Evolutionary conservation across 2,329 filamentous ascomycete genomes (phyloP), one percentile per base, ranked within the genome.

Genomic region (Penicillium sp.): DNA sequence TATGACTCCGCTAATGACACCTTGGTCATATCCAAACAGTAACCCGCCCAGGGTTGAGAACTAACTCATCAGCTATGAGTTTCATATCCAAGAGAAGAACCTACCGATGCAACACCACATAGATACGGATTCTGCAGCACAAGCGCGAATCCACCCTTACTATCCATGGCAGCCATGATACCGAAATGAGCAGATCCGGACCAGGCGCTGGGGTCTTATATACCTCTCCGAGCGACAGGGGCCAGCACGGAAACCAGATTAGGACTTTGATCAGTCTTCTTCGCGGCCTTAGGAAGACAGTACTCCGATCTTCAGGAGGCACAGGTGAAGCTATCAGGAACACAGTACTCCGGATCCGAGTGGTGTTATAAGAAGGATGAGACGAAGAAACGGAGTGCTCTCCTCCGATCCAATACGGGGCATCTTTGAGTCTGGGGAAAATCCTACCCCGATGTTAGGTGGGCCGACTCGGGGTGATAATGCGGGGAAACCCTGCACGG

Each of bases 11-110:
- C 75, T 78, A 7, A 81, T 70, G 14, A 81, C 78, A 3, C 78
- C 79, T 47, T 81, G 79, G 50, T 81, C 78, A 62, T 81, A 81
- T 1, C 79, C 79, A 38, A 78, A 81, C 1, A 80, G 69, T 18
- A 81, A 71, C 66, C 69, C 66, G n/a, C 75, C 75, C 0, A 77
- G 63, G 1, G 74, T 75, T 5, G 74, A 71, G 68, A 74, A 74
- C 75, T 73, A 38, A 24, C 2, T 16, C 2, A 16, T 52, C 16
- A 47, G n/a, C 14, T 29, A 46, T 21, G 9, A 9, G 9, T 39
- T 2, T 2, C 6, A 14, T 31, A 27, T 5, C 16, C 16, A 14
- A 7, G 6, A 29, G 2, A 36, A 10, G 16, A 2, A 59, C 70
- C 52, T 61, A 78, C 77, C 45, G 72, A 68, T 10, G 77, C 77